Percentiles rank a stretch among this genome's conserved stretches.
Evolutionary conservation across 148 eudicot genomes (phyloP).

Genomic region (Fagopyrum esculentum): DNA sequence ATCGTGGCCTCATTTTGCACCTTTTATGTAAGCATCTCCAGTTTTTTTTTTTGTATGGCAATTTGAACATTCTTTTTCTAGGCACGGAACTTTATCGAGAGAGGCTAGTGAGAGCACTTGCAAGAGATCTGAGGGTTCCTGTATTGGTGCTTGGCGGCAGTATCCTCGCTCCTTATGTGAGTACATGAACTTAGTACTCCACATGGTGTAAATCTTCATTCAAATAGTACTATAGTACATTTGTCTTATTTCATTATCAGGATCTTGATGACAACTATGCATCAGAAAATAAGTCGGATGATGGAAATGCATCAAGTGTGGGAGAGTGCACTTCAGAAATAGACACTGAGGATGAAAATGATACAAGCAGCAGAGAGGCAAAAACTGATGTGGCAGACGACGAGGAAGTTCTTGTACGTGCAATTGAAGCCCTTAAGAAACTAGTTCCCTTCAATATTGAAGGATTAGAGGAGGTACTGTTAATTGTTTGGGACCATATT

Average conservation of each 20-base stretch:
- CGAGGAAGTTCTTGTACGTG: conserved; percentile 35
- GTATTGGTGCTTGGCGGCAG: conserved; percentile 83
- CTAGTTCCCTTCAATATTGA: conserved; percentile 68
- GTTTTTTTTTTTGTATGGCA: background rate
- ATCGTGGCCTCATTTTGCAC: background rate
- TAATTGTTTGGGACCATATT: background rate
- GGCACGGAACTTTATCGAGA: conserved; percentile 96
- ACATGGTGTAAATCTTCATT: background rate
- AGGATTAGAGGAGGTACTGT: conserved; percentile 71
- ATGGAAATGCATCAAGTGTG: conserved; percentile 23
- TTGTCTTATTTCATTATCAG: conserved; percentile 24
- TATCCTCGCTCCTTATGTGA: conserved; percentile 83
- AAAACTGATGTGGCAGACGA: conserved; percentile 60
- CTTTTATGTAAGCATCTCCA: background rate
- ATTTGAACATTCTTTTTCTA: conserved; percentile 17
- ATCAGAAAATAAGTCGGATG: conserved; percentile 63
- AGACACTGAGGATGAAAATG: conserved; percentile 69
- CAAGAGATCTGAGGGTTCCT: conserved; percentile 77
- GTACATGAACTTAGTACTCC: conserved; percentile 11
- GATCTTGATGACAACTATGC: conserved; percentile 54
- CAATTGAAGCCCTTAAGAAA: conserved; percentile 74
- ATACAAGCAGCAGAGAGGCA: conserved; percentile 57
- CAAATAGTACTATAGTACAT: background rate
- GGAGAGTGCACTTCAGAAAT: conserved; percentile 56
- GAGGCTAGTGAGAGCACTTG: conserved; percentile 86